Percentiles rank a stretch among this genome's conserved stretches.
Conservation (phyloP, 495 filamentous ascomycete species). For the Symbiotaphrina buchneri region DNA sequence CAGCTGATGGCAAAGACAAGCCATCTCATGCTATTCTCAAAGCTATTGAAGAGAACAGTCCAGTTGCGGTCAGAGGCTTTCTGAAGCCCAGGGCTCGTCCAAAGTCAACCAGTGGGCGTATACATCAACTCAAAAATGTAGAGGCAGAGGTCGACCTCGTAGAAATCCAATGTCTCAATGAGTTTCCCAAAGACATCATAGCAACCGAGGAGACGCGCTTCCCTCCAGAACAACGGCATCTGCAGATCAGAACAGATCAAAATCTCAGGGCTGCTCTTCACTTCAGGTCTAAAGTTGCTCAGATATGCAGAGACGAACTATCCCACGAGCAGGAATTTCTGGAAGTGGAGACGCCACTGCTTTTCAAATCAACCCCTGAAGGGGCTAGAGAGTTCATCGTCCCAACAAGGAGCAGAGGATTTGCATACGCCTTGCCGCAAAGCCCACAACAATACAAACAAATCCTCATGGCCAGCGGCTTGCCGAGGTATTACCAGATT, state of each 20-base stretch:
- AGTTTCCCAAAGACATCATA: constrained; percentile 54
- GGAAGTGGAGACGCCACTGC: constrained; percentile 75
- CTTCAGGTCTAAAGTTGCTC: constrained; percentile 29
- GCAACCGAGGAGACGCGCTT: constrained; percentile 48
- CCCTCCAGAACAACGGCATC: constrained; percentile 48
- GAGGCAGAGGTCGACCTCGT: constrained; percentile 32
- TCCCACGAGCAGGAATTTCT: constrained; percentile 27
- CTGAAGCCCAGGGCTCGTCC: constrained; percentile 14
- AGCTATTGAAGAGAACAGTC: constrained; percentile 22
- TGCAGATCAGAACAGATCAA: constrained; percentile 57
- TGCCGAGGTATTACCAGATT: constrained; percentile 71
- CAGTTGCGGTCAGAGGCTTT: constrained; percentile 25
- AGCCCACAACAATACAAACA: constrained; percentile 98
- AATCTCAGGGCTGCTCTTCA: constrained; percentile 35
- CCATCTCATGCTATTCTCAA: constrained; percentile 22
- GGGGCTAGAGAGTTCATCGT: constrained; percentile 93
- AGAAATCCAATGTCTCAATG: constrained; percentile 46
- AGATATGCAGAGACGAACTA: constrained; percentile 28
- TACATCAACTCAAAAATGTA: constrained; percentile 7
- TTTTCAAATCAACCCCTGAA: constrained; percentile 97
- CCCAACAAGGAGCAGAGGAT: constrained; percentile 49
- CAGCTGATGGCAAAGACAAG: constrained; percentile 5
- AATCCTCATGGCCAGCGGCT: constrained; percentile 81
- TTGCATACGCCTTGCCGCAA: constrained; percentile 80
- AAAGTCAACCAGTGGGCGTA: constrained; percentile 12